Evolutionary conservation across 805 yeast species (phyloP), one percentile per base, ranked within the genome.

Genomic region (Kodamaea sagamina): DNA sequence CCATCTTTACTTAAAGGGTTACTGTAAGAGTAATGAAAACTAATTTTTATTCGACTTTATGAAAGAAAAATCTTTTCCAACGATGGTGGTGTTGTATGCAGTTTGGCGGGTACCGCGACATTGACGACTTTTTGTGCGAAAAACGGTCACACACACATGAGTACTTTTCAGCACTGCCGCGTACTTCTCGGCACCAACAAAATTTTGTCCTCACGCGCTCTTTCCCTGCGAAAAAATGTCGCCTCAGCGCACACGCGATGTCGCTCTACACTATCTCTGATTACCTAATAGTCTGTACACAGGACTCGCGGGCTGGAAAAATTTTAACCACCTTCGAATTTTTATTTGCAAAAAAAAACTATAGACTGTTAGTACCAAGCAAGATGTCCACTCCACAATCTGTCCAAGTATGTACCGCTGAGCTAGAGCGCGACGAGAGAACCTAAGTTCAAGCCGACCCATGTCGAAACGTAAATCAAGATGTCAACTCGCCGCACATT

Each of bases 361-460:
- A 41, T 41, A 32, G 38, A 43, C 47, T 32, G 45, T 46, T 43
- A 39, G 39, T 35, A 36, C 42, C 47, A 42, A 40, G 41, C 42
- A 71, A 54, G 68, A 81, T 80, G 85, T 79, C 85, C 71, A 72
- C 89, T 73, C 45, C 45, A 42, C 89, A 86, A 81, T 84, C 90
- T 78, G 92, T 86, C 72, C 90, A 84, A 81, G 89, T 83, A 83
- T 79, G 89, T 83, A 55, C 52, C 38, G 28, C 17, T 15, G 28
- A 18, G 24, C 17, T 16, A 26, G 4, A 25, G n/a, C 19, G 18
- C 32, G 24, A 11, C n/a, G 6, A 19, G 10, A n/a, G 16, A 32
- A 18, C 16, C 36, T 7, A 32, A 18, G 13, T 13, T 18, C 13
- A 18, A 18, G 8, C 13, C 11, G 4, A 15, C 19, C 28, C 28